Percentiles rank a stretch among this genome's conserved stretches.
These are phyloP conservation scores for Monilinia fructicola DNA, from an alignment of 2,329 filamentous ascomycete species.

Conservation along the genomic window DNA sequence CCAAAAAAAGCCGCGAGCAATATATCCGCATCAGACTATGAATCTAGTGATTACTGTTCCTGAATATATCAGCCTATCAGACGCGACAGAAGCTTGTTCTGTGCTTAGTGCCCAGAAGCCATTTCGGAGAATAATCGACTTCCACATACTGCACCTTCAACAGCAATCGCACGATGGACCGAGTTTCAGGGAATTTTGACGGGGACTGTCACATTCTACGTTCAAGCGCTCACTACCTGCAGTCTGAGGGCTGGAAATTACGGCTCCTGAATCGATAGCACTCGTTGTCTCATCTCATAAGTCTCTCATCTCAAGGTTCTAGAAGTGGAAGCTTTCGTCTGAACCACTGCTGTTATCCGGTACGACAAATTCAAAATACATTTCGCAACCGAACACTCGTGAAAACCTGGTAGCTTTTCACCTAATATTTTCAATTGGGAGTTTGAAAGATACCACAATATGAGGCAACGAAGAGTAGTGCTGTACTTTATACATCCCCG, in stretches of 20 bases:
- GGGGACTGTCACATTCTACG: background rate
- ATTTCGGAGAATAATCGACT: slow-evolving; percentile 26
- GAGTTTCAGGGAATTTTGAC: background rate
- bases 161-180: slow-evolving; percentile 6
- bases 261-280: background rate
- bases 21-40: slow-evolving; percentile 3
- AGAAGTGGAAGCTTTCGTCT: background rate
- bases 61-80: slow-evolving; percentile 24
- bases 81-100: slow-evolving; percentile 8
- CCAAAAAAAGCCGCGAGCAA: background rate
- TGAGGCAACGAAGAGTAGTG: background rate
- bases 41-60: slow-evolving; percentile 25
- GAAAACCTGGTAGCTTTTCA: background rate
- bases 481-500: background rate
- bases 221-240: background rate
- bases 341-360: background rate
- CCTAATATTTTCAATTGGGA: background rate
- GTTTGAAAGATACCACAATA: background rate
- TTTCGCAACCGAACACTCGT: background rate
- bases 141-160: slow-evolving; percentile 16
- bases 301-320: background rate
- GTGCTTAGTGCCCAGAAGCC: slow-evolving; percentile 11
- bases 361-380: background rate
- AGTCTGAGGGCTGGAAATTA: background rate
- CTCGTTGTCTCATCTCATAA: background rate